These are phyloP conservation scores for Seiridium cupressi DNA, from an alignment of 2,329 filamentous ascomycete genomes.

Conservation along the genomic window DNA sequence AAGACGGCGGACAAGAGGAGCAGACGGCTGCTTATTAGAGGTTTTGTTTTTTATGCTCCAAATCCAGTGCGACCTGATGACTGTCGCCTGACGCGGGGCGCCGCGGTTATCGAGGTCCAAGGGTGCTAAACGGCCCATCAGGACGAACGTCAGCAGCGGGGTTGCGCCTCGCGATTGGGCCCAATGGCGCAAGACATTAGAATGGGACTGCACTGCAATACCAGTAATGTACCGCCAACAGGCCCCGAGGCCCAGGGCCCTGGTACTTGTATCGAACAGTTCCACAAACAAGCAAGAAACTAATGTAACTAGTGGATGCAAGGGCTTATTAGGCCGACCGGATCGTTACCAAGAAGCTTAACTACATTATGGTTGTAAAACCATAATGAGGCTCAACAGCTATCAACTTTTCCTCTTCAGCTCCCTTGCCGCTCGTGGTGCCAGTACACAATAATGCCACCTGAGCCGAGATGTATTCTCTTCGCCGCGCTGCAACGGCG, in stretches of 20 bases:
- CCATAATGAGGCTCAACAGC: too few species aligned
- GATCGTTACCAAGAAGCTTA: too few species aligned
- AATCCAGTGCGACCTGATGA: background rate
- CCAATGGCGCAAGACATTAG: background rate
- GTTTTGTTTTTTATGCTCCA: background rate
- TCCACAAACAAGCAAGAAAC: too few species aligned
- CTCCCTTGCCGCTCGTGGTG: too few species aligned
- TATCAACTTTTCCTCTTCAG: too few species aligned
- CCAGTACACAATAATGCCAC: slow-evolving; percentile 13
- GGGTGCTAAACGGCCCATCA: background rate
- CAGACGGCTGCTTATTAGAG: background rate
- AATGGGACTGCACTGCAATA: too few species aligned
- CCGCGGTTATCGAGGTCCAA: background rate
- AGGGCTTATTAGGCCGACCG: too few species aligned
- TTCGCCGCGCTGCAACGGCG: slow-evolving; percentile 12
- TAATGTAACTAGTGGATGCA: too few species aligned
- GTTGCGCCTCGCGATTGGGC: background rate
- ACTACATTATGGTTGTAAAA: too few species aligned
- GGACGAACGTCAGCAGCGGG: background rate
- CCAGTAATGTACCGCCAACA: too few species aligned
- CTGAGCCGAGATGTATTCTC: slow-evolving; percentile 17
- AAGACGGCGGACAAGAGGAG: background rate
- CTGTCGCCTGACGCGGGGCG: slow-evolving; percentile 3
- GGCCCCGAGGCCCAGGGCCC: too few species aligned
- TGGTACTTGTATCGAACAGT: too few species aligned